Conservation (phyloP, 2,329 filamentous ascomycete species). For the Diaporthe sp. region DNA sequence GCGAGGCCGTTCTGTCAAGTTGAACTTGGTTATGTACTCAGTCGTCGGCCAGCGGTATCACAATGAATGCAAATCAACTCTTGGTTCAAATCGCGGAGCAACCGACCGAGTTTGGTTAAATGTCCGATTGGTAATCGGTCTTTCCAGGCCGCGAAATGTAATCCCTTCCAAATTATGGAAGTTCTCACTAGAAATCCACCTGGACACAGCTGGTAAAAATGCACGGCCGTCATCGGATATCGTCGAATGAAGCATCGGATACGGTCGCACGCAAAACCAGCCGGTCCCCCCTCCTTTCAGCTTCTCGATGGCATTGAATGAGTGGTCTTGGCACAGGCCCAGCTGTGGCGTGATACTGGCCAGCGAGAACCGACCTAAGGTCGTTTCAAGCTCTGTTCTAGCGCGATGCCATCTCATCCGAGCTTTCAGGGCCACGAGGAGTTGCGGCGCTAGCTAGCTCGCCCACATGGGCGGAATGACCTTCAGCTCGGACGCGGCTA, state of each 20-base stretch:
- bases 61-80: no score
- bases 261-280: neutral
- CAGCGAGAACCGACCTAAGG: neutral
- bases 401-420: neutral
- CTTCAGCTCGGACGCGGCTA: slow-evolving; percentile 19
- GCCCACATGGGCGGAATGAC: neutral
- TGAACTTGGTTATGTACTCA: no score
- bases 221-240: neutral
- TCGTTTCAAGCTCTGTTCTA: slow-evolving; percentile 8
- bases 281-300: neutral
- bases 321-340: neutral
- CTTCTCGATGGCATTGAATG: neutral
- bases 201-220: neutral
- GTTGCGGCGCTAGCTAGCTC: neutral
- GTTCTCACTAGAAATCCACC: neutral
- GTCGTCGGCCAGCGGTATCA: no score
- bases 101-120: neutral
- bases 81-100: neutral
- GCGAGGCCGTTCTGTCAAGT: no score
- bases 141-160: neutral
- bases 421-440: neutral
- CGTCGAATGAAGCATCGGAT: neutral
- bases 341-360: neutral
- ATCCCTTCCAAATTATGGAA: neutral
- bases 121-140: neutral